These are phyloP conservation scores for Pascua guehoae DNA, from an alignment of 1,284 basidiomycete species.

Conservation along the genomic window DNA sequence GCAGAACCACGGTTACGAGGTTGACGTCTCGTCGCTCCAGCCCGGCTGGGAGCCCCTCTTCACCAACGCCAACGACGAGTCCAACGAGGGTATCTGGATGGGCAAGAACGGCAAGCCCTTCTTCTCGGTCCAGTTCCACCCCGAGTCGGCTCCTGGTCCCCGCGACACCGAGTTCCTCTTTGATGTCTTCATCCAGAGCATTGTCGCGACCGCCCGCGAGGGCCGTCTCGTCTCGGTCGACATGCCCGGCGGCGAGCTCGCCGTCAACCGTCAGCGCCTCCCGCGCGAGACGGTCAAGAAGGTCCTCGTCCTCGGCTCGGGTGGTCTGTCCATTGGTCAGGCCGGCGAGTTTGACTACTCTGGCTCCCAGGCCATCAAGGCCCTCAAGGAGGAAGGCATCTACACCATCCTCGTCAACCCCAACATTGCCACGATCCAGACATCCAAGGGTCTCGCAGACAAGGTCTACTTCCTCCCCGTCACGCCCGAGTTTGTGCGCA, in stretches of 20 bases:
- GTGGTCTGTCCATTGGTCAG: slow-evolving; percentile 95
- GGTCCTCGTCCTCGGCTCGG: slow-evolving; percentile 96
- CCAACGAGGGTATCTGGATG: slow-evolving; percentile 96
- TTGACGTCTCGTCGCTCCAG: slow-evolving; percentile 76
- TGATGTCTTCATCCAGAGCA: slow-evolving; percentile 90
- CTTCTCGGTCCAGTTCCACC: slow-evolving; percentile 99
- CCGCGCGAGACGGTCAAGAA: slow-evolving; percentile 80
- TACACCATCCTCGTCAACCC: slow-evolving; percentile 98
- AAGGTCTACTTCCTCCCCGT: slow-evolving; percentile 99
- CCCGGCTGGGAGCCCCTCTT: slow-evolving; percentile 90
- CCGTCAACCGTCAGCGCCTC: slow-evolving; percentile 65
- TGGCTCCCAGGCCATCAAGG: slow-evolving; percentile 98
- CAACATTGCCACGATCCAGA: slow-evolving; percentile 99
- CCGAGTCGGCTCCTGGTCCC: slow-evolving; percentile 96
- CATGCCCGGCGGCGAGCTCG: slow-evolving; percentile 82
- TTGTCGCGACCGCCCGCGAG: slow-evolving; percentile 71
- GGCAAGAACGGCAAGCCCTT: slow-evolving; percentile 73
- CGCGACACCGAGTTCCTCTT: slow-evolving; percentile 98
- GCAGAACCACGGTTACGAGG: slow-evolving; percentile 98
- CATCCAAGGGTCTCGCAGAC: slow-evolving; percentile 93
- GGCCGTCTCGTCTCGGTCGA: slow-evolving; percentile 67
- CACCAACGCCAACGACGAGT: slow-evolving; percentile 93
- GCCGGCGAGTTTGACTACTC: slow-evolving; percentile 99
- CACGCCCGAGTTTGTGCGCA: slow-evolving; percentile 94
- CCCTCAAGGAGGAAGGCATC: slow-evolving; percentile 96